These are phyloP conservation scores for Pseudogymnoascus sp. DNA, from an alignment of 2,329 filamentous ascomycete genomes.

Conservation along the genomic window DNA sequence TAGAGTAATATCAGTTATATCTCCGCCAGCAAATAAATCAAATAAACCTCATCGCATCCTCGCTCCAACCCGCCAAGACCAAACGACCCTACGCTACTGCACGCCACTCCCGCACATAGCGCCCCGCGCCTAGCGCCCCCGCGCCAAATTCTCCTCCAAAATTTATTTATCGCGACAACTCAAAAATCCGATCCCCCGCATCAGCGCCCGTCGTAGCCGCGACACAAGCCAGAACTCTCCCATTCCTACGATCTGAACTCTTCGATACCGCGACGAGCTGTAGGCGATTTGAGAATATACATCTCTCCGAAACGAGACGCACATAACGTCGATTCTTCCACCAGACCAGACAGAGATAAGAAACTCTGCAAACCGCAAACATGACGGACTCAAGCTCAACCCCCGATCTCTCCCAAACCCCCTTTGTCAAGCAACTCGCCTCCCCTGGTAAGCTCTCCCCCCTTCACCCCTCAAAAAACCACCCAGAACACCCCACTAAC, in stretches of 20 bases:
- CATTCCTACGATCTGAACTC: neutral
- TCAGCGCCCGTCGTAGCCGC: constrained; percentile 4
- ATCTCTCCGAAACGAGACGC: neutral
- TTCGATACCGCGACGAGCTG: neutral
- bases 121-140: constrained; percentile 8
- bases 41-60: neutral
- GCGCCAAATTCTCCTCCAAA: constrained; percentile 10
- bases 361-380: neutral
- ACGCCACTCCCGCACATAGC: constrained; percentile 7
- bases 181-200: neutral
- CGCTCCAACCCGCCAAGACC: neutral
- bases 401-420: constrained; percentile 25
- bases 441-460: constrained; percentile 25
- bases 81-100: constrained; percentile 6
- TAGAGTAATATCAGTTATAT: neutral
- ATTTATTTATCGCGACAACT: constrained; percentile 11
- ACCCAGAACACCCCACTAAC: neutral
- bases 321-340: neutral
- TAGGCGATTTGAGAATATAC: neutral
- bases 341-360: neutral
- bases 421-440: constrained; percentile 30
- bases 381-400: constrained; percentile 2
- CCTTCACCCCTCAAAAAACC: neutral
- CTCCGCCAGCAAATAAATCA: neutral
- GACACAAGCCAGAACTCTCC: neutral